phyloP scores from a whole-genome alignment of 306 rosid species.

The Dryas alaskensis region DNA sequence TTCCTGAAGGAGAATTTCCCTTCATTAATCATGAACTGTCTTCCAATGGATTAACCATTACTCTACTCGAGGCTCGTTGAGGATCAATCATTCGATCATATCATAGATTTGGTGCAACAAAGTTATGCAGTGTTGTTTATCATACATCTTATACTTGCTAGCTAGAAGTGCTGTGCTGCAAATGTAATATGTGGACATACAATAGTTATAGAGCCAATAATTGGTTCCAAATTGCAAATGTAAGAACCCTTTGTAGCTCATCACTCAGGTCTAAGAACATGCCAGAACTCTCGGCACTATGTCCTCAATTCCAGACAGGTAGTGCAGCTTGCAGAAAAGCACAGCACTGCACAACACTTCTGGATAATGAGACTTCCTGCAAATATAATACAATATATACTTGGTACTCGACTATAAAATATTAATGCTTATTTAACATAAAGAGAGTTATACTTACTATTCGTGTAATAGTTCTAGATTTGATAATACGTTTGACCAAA shows the following conservation, averaged over 20 bases:
- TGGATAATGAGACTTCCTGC: neutral
- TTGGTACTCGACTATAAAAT: no score
- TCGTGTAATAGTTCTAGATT: no score
- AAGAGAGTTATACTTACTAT: no score
- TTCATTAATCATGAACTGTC: constrained; percentile 10
- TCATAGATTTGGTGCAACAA: neutral
- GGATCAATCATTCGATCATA: neutral
- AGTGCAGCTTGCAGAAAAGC: neutral
- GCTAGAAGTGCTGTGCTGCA: neutral
- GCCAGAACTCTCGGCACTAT: no score
- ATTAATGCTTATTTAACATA: no score
- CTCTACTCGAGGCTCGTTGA: constrained; percentile 32
- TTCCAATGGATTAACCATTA: constrained; percentile 28
- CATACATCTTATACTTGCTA: neutral
- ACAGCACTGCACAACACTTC: neutral
- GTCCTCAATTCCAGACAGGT: neutral
- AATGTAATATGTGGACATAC: neutral
- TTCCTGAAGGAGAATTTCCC: neutral
- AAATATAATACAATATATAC: neutral
- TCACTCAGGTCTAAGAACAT: neutral
- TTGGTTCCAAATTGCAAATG: neutral
- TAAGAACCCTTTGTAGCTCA: neutral
- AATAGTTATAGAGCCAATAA: neutral
- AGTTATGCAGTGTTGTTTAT: neutral
- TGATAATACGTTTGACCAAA: no score